phyloP scores from a whole-genome alignment of 2,329 filamentous ascomycete species.

The Nigrospora osmanthi region DNA sequence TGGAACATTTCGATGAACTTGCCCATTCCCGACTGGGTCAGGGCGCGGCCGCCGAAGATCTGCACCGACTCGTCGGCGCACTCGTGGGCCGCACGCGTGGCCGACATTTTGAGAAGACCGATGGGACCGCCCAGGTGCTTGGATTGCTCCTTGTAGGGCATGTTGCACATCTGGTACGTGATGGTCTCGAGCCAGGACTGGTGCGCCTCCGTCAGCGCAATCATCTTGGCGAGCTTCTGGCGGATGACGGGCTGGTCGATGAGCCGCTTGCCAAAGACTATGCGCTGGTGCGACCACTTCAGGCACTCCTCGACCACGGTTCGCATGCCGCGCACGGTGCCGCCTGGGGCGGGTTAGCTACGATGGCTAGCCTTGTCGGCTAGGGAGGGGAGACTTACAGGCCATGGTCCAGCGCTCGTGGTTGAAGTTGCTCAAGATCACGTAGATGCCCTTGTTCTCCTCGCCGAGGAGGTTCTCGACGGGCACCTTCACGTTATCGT shows the following conservation, averaged over 20 bases:
- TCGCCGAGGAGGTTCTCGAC: constrained; percentile 69
- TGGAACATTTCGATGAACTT: constrained; percentile 78
- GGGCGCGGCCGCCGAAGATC: constrained; percentile 75
- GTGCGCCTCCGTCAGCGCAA: constrained; percentile 71
- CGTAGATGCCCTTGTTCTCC: constrained; percentile 79
- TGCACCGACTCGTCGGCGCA: constrained; percentile 78
- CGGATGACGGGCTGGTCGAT: constrained; percentile 78
- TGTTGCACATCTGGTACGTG: constrained; percentile 82
- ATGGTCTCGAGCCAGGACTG: constrained; percentile 81
- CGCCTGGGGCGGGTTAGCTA: constrained; percentile 9
- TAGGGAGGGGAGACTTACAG: constrained; percentile 32
- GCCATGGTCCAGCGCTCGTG: constrained; percentile 77
- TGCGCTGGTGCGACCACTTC: constrained; percentile 82
- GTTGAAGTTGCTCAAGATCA: constrained; percentile 84
- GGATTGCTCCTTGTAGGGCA: constrained; percentile 71
- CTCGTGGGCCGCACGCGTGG: constrained; percentile 71
- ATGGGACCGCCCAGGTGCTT: constrained; percentile 73
- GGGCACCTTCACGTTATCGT: constrained; percentile 81
- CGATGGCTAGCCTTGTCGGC: constrained; percentile 7
- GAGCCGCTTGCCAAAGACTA: constrained; percentile 76
- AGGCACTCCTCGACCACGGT: constrained; percentile 60
- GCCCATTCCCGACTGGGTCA: constrained; percentile 81
- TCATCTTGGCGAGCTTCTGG: constrained; percentile 85
- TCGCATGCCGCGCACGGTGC: constrained; percentile 25
- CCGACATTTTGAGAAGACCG: constrained; percentile 71